Evolutionary conservation across 257 asterid genomes (phyloP).

Genomic region (Coffea eugenioides): DNA sequence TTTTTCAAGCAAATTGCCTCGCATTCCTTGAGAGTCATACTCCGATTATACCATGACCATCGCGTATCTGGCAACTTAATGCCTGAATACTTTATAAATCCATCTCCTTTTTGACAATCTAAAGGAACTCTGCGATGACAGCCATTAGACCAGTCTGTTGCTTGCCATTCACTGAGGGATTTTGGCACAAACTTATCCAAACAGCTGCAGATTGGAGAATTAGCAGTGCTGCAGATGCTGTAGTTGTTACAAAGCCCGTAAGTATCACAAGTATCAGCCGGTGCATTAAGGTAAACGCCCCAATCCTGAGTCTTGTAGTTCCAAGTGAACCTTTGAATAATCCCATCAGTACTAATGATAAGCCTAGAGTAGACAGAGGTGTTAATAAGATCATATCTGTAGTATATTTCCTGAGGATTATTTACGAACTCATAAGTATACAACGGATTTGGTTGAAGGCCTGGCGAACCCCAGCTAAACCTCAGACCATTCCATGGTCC

Average conservation of each 20-base stretch:
- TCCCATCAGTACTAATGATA: slow-evolving; percentile 6
- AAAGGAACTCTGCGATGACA: slow-evolving; percentile 30
- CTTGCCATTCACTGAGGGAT: slow-evolving; percentile 21
- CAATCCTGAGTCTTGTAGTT: slow-evolving; percentile 21
- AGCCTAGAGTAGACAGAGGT: slow-evolving; percentile 26
- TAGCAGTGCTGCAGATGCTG: slow-evolving; percentile 27
- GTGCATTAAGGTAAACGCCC: slow-evolving; percentile 9
- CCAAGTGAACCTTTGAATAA: slow-evolving; percentile 20
- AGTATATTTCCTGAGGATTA: slow-evolving; percentile 24
- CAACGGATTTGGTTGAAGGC: slow-evolving; percentile 5
- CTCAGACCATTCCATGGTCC: slow-evolving; percentile 59
- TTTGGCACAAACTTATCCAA: slow-evolving; percentile 27
- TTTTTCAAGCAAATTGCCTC: slow-evolving; percentile 28
- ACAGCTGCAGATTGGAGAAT: slow-evolving; percentile 30
- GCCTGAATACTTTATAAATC: slow-evolving; percentile 18
- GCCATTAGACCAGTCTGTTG: slow-evolving; percentile 28
- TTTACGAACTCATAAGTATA: slow-evolving; percentile 7
- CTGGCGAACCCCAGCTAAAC: slow-evolving; percentile 26
- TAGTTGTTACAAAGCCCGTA: slow-evolving; percentile 30
- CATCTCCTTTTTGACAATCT: slow-evolving; percentile 24
- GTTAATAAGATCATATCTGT: slow-evolving; percentile 17
- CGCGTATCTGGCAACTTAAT: slow-evolving; percentile 36
- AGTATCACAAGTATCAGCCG: slow-evolving; percentile 32
- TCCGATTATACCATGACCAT: slow-evolving; percentile 18
- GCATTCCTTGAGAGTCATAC: slow-evolving; percentile 25